phyloP scores from a whole-genome alignment of 768 basidiomycete species.

The Agrocybe pediades region DNA sequence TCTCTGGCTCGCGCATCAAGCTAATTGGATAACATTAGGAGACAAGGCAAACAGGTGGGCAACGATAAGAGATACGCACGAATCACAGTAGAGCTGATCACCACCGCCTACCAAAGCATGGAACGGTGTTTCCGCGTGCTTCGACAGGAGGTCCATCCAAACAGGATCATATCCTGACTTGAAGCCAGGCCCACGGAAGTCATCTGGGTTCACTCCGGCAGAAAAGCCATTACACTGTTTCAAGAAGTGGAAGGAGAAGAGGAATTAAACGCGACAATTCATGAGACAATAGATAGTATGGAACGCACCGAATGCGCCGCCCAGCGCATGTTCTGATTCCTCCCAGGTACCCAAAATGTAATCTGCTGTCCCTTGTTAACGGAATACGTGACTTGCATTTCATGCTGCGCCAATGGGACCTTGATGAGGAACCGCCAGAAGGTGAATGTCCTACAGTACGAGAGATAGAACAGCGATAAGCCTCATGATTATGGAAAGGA shows the following conservation, averaged over 20 bases:
- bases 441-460: conserved; percentile 87
- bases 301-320: conserved; percentile 78
- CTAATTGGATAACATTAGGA: conserved; percentile 30
- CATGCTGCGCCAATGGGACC: conserved; percentile 68
- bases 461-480: too few species aligned
- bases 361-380: conserved; percentile 80
- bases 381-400: conserved; percentile 79
- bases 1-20: conserved; percentile 82
- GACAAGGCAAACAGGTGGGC: neutral
- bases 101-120: conserved; percentile 94
- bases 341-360: conserved; percentile 82
- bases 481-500: too few species aligned
- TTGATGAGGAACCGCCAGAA: conserved; percentile 95
- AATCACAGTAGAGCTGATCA: conserved; percentile 89
- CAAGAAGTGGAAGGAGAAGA: neutral
- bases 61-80: conserved; percentile 39
- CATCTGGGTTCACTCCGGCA: conserved; percentile 86
- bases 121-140: conserved; percentile 80
- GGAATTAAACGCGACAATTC: neutral
- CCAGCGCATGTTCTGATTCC: conserved; percentile 86
- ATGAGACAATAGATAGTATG: neutral
- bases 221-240: conserved; percentile 85
- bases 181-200: conserved; percentile 81
- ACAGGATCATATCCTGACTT: conserved; percentile 86
- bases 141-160: conserved; percentile 89